phyloP scores from a whole-genome alignment of 805 yeast genomes.

The Ogataea nonfermentans region DNA sequence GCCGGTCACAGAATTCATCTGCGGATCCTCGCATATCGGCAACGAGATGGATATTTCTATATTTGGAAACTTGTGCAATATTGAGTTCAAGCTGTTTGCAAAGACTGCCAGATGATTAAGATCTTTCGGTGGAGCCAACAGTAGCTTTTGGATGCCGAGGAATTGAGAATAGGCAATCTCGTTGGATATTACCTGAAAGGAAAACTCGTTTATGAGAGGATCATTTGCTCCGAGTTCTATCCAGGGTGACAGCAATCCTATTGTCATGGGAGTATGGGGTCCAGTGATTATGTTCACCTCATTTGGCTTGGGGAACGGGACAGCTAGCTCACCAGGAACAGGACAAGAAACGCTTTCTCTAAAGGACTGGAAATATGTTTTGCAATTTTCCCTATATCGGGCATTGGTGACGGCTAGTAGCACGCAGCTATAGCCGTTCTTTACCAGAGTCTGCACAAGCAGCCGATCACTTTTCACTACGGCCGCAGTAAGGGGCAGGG shows the following conservation, averaged over 20 bases:
- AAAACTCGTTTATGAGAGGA: conserved; percentile 47
- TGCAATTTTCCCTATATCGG: conserved; percentile 45
- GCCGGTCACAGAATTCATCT: conserved; percentile 22
- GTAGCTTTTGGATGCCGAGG: conserved; percentile 53
- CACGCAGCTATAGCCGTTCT: conserved; percentile 49
- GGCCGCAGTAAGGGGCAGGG: conserved; percentile 35
- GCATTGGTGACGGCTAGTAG: conserved; percentile 55
- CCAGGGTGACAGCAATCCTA: conserved; percentile 68
- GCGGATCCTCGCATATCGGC: conserved; percentile 47
- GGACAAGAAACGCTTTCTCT: conserved; percentile 17
- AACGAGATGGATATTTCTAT: conserved; percentile 45
- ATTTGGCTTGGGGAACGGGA: conserved; percentile 39
- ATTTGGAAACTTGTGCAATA: conserved; percentile 30
- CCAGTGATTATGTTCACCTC: conserved; percentile 47
- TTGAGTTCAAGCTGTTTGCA: conserved; percentile 38
- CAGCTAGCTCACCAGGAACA: conserved; percentile 29
- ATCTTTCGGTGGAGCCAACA: conserved; percentile 65
- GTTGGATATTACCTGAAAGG: conserved; percentile 54
- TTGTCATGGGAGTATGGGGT: conserved; percentile 38
- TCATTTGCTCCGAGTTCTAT: conserved; percentile 61
- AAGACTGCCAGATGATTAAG: conserved; percentile 51
- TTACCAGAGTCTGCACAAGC: conserved; percentile 26
- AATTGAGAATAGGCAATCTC: conserved; percentile 59
- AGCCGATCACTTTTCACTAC: conserved; percentile 31
- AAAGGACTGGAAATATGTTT: conserved; percentile 36